Evolutionary conservation across 2,329 filamentous ascomycete genomes (phyloP), one percentile per base, ranked within the genome.

Genomic region (Talaromyces islandicus): DNA sequence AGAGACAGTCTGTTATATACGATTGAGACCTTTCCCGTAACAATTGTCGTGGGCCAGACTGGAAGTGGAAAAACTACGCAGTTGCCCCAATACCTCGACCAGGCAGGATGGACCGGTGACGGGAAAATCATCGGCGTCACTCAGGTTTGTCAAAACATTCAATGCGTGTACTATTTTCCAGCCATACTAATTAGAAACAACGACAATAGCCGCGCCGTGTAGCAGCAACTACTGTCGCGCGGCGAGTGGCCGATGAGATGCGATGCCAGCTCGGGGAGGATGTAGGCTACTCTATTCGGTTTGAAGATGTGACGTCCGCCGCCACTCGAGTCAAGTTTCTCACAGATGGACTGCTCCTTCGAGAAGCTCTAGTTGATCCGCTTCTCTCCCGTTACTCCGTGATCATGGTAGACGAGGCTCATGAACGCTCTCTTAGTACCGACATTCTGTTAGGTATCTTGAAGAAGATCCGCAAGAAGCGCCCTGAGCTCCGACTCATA

Each of bases 321-420:
- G 82, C 85, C 35, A 99, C 94, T 0, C 85, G 85, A 57, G 93
- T 99, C 77, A 97, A 99, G 72, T 97, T 97, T 70, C 78, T 97
- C 64, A 99, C 93, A 0, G 94, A 99, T 77, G 93, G 93, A 0
- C 81, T 99, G 54, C 82, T 99, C 32, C 85, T 99, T 57, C 83
- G 93, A 68, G 94, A 99, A 76, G 94, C 93, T 29, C 82, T 99
- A 4, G 90, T 97, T 3, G 94, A 99, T 73, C 94, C 94, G 12
- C 77, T 97, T 3, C 77, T 99, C 38, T 94, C 90, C 21, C 85
- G 91, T 11, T 99, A 99, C 72, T 95, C 92, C 0, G 89, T 96
- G 51, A 91, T 99, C 67, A 97, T 99, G 91, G 89, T 99, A 7
- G 94, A 99, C 71, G 93, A 97, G 76, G 94, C 93, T 7, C 94